Evolutionary conservation across 345 rosid genomes (phyloP).

Genomic region (Garcia nutans): DNA sequence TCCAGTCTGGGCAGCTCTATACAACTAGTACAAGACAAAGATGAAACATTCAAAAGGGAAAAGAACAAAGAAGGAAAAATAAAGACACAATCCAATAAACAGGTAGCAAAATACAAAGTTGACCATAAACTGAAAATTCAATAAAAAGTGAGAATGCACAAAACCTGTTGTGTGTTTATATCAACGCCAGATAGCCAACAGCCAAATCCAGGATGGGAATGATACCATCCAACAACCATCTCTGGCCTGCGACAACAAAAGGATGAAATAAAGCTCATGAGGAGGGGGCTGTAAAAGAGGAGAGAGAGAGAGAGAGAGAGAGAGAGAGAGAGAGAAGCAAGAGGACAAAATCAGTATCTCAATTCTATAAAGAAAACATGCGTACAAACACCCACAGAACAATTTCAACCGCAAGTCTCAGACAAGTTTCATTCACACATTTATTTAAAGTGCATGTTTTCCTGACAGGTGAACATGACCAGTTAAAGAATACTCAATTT

Average conservation of each 20-base stretch:
- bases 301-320: not conserved
- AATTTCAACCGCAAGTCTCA: too few species aligned
- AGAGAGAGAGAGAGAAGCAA: not conserved
- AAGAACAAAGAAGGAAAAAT: not conserved
- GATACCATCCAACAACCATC: conserved; percentile 99
- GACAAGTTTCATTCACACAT: too few species aligned
- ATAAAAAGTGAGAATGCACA: not conserved
- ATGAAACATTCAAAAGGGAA: not conserved
- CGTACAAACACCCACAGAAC: too few species aligned
- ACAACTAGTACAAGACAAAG: not conserved
- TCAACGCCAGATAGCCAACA: conserved; percentile 99
- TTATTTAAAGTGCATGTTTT: too few species aligned
- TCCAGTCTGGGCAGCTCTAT: not conserved
- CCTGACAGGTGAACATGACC: too few species aligned
- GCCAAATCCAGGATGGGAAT: conserved; percentile 99
- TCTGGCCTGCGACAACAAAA: conserved; percentile 66
- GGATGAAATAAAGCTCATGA: conserved; percentile 6
- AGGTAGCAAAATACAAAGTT: not conserved
- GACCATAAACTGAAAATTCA: not conserved
- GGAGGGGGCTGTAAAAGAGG: not conserved
- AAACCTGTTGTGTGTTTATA: conserved; percentile 95
- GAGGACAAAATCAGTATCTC: not conserved
- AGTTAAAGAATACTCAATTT: too few species aligned
- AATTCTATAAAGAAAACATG: too few species aligned
- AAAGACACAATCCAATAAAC: too few species aligned